Evolutionary conservation across 129 eudicot genomes (phyloP).

Genomic region (Flaveria trinervia): DNA sequence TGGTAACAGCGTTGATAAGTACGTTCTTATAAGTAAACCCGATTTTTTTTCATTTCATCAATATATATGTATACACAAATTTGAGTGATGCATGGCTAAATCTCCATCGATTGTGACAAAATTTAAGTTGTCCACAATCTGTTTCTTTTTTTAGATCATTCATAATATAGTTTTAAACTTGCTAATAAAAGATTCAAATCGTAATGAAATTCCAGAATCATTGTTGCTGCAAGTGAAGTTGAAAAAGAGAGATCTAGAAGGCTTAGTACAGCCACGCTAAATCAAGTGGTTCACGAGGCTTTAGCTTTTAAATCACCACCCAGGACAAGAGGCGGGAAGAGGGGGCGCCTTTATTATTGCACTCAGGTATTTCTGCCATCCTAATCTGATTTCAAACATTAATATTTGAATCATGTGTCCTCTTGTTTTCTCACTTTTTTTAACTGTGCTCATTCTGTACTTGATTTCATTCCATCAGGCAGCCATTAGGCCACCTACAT

Average conservation of each 20-base stretch:
- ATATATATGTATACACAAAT: background rate
- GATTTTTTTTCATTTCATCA: background rate
- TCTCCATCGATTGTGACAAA: background rate
- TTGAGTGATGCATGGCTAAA: background rate
- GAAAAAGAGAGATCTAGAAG: slow-evolving; percentile 97
- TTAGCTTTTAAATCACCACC: slow-evolving; percentile 98
- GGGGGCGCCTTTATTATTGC: slow-evolving; percentile 90
- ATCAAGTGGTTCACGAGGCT: slow-evolving; percentile 91
- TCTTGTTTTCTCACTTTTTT: background rate
- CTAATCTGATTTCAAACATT: background rate
- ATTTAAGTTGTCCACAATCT: background rate
- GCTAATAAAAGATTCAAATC: background rate
- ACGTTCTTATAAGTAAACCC: slow-evolving; percentile 18
- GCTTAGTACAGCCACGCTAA: slow-evolving; percentile 75
- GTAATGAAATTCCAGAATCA: slow-evolving; percentile 52
- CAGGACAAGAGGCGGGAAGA: slow-evolving; percentile 92
- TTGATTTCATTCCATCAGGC: slow-evolving; percentile 55
- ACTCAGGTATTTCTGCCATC: slow-evolving; percentile 67
- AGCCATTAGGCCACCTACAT: slow-evolving; percentile 93
- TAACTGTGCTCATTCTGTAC: slow-evolving; percentile 13
- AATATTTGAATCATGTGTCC: background rate
- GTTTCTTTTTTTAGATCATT: background rate
- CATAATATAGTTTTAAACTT: background rate
- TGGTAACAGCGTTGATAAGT: slow-evolving; percentile 89
- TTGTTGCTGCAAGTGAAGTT: slow-evolving; percentile 83